A percentile compares a stretch with the other conserved stretches of the same genome.
Evolutionary conservation across 805 yeast genomes (phyloP).

Genomic region (Jamesozyma piceae): DNA sequence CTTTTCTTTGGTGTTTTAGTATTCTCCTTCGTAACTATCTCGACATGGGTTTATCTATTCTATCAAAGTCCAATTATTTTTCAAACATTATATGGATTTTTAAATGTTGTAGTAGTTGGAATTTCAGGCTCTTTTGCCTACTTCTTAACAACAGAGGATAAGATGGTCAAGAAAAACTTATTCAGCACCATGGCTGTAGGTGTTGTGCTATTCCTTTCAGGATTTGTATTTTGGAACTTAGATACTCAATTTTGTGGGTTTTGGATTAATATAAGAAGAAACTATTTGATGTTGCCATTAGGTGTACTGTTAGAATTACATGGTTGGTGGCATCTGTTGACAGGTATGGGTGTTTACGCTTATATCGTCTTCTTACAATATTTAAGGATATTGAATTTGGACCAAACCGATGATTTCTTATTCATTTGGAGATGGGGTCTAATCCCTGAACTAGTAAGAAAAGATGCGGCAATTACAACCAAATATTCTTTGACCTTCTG

Average conservation of each 20-base stretch:
- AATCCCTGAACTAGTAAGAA: constrained; percentile 41
- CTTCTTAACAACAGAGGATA: constrained; percentile 28
- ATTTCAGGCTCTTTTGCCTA: constrained; percentile 47
- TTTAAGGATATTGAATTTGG: constrained; percentile 56
- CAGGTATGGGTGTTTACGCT: constrained; percentile 80
- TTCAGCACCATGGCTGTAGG: constrained; percentile 51
- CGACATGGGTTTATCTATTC: constrained; percentile 65
- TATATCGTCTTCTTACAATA: constrained; percentile 74
- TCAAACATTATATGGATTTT: constrained; percentile 71
- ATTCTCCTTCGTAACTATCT: constrained; percentile 42
- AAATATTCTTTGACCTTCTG: constrained; percentile 19
- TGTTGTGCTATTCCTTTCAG: constrained; percentile 52
- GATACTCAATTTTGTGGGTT: constrained; percentile 70
- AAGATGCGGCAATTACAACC: constrained; percentile 14
- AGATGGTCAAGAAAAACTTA: constrained; percentile 39
- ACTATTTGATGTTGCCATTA: constrained; percentile 62
- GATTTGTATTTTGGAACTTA: constrained; percentile 80
- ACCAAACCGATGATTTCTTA: constrained; percentile 45
- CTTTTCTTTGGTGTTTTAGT: constrained; percentile 40
- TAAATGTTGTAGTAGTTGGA: constrained; percentile 65
- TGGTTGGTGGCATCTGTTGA: constrained; percentile 94
- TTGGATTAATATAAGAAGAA: constrained; percentile 51
- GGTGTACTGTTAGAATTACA: constrained; percentile 86
- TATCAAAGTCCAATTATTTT: constrained; percentile 80
- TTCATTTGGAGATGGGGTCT: constrained; percentile 51